Evolutionary conservation across 139 green algal species (phyloP).

Genomic region (Zygnema circumcarinatum): DNA sequence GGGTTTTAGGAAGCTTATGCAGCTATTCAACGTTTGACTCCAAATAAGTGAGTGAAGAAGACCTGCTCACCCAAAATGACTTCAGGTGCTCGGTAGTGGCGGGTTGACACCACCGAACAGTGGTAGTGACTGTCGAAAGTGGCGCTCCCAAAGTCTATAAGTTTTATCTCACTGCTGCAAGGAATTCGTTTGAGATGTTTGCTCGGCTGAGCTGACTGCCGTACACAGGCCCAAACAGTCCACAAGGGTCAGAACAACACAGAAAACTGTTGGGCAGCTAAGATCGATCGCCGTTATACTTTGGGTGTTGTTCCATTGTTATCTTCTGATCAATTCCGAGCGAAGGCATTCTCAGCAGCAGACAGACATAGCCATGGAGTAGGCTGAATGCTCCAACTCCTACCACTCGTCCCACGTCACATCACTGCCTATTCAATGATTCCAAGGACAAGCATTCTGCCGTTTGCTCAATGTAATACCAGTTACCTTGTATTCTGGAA

Average conservation of each 20-base stretch:
- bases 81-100: conserved; percentile 96
- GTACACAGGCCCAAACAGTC: neutral
- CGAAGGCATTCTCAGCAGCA: no score
- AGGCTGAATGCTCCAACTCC: no score
- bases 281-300: no score
- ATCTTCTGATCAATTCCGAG: no score
- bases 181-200: conserved; percentile 70
- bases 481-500: conserved; percentile 51
- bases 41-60: no score
- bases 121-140: conserved; percentile 95
- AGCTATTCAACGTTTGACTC: no score
- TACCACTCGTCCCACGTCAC: no score
- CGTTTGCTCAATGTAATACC: neutral
- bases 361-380: no score
- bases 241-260: neutral
- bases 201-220: conserved; percentile 25
- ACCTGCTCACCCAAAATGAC: conserved; percentile 82
- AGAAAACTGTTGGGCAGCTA: neutral
- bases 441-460: no score
- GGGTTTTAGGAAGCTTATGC: no score
- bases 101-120: conserved; percentile 83
- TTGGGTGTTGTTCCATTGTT: no score
- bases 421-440: no score
- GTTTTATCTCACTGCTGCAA: conserved; percentile 69
- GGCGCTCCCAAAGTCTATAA: conserved; percentile 98